Conservation (phyloP, 169 alveolate genomes). For the Plasmodium falciparum region DNA sequence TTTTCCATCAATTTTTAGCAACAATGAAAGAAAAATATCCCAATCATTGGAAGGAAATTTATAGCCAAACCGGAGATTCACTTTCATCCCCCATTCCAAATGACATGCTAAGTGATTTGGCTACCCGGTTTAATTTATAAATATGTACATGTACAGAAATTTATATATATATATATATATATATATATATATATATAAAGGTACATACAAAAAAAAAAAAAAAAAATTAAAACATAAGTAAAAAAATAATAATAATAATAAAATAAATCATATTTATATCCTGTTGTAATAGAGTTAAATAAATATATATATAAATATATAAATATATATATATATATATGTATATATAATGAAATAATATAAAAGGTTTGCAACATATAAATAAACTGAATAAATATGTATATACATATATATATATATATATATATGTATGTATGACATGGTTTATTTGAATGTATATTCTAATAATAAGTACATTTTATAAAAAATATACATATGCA, state of each 20-base stretch:
- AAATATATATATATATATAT: no score
- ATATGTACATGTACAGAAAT: neutral
- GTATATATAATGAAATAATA: no score
- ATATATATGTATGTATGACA: neutral
- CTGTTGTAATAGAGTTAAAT: no score
- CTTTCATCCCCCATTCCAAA: constrained; percentile 67
- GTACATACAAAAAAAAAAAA: neutral
- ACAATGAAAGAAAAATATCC: constrained; percentile 75
- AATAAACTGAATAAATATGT: no score
- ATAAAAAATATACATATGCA: no score
- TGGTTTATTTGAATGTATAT: no score
- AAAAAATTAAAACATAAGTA: neutral
- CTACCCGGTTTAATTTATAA: constrained; percentile 60
- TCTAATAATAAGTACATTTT: no score
- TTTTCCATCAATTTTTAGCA: constrained; percentile 66
- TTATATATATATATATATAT: neutral
- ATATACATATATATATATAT: neutral
- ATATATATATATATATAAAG: constrained; percentile 9
- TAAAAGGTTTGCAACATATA: no score
- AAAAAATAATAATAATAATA: neutral
- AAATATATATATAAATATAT: no score
- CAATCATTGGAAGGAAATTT: constrained; percentile 65
- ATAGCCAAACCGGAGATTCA: constrained; percentile 25
- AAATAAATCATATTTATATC: neutral
- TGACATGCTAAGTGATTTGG: constrained; percentile 67